Evolutionary conservation across 331 rosid genomes (phyloP).

Genomic region (Malus hybrid): DNA sequence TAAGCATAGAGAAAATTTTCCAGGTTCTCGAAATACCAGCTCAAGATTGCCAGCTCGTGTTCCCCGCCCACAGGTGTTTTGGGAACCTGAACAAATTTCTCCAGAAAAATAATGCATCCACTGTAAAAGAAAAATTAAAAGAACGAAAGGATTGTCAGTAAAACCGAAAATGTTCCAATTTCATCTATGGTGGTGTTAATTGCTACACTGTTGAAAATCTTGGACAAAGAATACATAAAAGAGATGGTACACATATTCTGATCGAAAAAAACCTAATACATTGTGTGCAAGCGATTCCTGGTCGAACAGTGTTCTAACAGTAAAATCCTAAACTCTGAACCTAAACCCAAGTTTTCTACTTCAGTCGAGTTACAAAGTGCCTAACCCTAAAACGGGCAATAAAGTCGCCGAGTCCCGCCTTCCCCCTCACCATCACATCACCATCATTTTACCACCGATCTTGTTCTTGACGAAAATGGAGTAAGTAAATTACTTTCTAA

Average conservation of each 20-base stretch:
- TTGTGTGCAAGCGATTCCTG: constrained; percentile 10
- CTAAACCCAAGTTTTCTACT: constrained; percentile 30
- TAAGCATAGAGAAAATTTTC: neutral
- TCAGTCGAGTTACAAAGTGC: constrained; percentile 36
- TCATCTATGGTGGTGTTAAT: constrained; percentile 23
- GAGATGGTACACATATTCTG: constrained; percentile 17
- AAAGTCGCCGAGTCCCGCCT: constrained; percentile 1
- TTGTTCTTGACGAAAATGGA: neutral
- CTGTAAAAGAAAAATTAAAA: neutral
- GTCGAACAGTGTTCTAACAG: constrained; percentile 4
- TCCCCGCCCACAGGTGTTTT: neutral
- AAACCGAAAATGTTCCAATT: neutral
- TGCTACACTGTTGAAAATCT: constrained; percentile 27
- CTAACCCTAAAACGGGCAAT: constrained; percentile 12
- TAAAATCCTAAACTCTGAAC: constrained; percentile 37
- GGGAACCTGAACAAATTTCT: neutral
- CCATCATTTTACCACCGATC: neutral
- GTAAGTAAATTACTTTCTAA: constrained; percentile 15
- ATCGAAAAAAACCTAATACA: constrained; percentile 22
- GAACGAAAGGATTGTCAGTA: neutral
- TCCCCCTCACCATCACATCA: constrained; percentile 3
- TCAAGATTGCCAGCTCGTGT: neutral
- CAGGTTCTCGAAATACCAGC: neutral
- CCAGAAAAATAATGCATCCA: neutral
- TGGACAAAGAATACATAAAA: constrained; percentile 6